Conservation (phyloP, 352 stramenopile genomes). For the Stramenopiles sp. region DNA sequence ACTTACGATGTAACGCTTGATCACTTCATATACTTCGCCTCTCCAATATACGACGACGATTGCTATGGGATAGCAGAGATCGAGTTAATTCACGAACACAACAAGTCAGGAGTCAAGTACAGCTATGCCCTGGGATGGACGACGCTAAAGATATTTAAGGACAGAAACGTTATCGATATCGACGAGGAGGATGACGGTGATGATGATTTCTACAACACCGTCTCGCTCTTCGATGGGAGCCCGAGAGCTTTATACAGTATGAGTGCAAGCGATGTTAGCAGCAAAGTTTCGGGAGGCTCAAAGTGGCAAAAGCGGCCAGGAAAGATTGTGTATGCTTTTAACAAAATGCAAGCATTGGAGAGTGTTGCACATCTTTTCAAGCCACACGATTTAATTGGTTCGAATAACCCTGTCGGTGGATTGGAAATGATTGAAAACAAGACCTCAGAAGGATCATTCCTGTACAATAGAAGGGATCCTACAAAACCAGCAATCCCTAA, state of each 20-base stretch:
- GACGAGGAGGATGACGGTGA: neutral
- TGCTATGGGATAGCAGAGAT: neutral
- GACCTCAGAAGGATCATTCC: neutral
- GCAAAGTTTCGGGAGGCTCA: neutral
- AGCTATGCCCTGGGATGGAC: neutral
- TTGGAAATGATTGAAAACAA: neutral
- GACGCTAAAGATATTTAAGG: neutral
- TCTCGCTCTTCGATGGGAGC: neutral
- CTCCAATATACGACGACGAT: slow-evolving; percentile 3
- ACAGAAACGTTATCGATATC: neutral
- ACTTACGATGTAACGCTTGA: neutral
- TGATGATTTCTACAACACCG: neutral
- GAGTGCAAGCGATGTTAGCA: neutral
- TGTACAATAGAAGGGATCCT: neutral
- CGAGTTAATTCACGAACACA: neutral
- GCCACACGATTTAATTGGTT: slow-evolving; percentile 4
- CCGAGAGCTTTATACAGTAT: neutral
- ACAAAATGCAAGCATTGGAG: slow-evolving; percentile 14
- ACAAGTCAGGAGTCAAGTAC: neutral
- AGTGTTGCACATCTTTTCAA: slow-evolving; percentile 16
- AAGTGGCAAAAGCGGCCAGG: neutral
- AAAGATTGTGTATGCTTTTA: slow-evolving; percentile 9
- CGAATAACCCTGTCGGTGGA: neutral
- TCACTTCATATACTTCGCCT: neutral
- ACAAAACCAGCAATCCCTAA: neutral